Evolutionary conservation across 2,329 filamentous ascomycete genomes (phyloP).

Genomic region (Magnaporthales sp.): DNA sequence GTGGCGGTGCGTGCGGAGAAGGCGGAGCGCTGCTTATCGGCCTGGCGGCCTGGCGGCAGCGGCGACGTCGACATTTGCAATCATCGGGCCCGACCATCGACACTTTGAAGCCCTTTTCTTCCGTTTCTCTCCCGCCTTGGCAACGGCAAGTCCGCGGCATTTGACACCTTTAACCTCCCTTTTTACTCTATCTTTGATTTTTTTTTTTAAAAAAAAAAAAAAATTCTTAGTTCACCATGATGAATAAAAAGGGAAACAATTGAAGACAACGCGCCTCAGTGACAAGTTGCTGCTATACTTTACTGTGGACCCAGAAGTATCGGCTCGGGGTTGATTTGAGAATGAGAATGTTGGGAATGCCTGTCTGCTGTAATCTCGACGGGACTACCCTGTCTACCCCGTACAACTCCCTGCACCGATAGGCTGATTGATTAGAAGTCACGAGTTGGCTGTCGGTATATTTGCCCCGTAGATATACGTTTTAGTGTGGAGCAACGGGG

Average conservation of each 20-base stretch:
- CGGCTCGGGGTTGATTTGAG: not conserved
- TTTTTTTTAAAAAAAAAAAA: not conserved
- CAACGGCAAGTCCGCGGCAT: not conserved
- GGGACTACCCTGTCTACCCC: not conserved
- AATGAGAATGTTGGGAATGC: not conserved
- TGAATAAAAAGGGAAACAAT: too few relatives aligned
- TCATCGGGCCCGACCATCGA: not conserved
- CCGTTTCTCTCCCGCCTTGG: not conserved
- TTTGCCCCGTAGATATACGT: not conserved
- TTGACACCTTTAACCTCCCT: not conserved
- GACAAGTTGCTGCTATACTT: not conserved
- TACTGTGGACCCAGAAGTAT: not conserved
- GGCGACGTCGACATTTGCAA: constrained; percentile 5
- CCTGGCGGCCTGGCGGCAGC: constrained; percentile 8
- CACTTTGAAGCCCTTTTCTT: not conserved
- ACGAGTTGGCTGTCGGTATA: not conserved
- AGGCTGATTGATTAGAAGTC: not conserved
- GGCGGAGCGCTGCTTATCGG: constrained; percentile 2
- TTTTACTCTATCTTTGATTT: not conserved
- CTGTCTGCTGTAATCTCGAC: not conserved
- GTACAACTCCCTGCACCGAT: not conserved
- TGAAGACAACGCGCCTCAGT: not conserved
- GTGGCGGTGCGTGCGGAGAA: constrained; percentile 28
- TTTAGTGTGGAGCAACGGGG: not conserved
- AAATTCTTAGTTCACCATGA: too few relatives aligned